Percentiles rank a stretch among this genome's conserved stretches.
These are phyloP conservation scores for Rickenella mellea DNA, from an alignment of 768 basidiomycete genomes.

Conservation along the genomic window DNA sequence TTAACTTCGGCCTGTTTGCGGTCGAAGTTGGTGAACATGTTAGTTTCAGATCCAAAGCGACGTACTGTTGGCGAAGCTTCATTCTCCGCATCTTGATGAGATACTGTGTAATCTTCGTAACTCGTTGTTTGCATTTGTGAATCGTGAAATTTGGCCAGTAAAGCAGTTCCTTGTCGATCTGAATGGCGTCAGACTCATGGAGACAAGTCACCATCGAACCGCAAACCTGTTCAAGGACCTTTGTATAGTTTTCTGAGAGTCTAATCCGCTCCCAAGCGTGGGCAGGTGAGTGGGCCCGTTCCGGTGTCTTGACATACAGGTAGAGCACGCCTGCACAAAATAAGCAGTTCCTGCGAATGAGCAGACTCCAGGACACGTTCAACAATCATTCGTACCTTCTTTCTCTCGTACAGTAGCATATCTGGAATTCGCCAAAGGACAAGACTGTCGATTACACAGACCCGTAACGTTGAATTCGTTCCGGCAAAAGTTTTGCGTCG, in stretches of 20 bases:
- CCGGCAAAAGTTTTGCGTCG: slow-evolving; percentile 95
- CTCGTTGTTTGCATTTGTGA: slow-evolving; percentile 98
- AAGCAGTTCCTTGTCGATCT: slow-evolving; percentile 94
- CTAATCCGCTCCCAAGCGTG: slow-evolving; percentile 97
- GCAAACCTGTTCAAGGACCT: slow-evolving; percentile 87
- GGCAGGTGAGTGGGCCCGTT: slow-evolving; percentile 91
- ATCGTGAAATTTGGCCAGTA: slow-evolving; percentile 98
- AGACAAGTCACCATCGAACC: background rate
- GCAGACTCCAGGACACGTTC: too few species aligned
- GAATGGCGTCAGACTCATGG: background rate
- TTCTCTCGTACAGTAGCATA: slow-evolving; percentile 98
- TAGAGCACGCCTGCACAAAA: slow-evolving; percentile 63
- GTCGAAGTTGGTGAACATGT: background rate
- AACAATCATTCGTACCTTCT: slow-evolving; percentile 46
- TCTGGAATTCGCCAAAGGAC: slow-evolving; percentile 94
- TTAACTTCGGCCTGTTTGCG: slow-evolving; percentile 67
- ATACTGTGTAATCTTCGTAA: slow-evolving; percentile 98
- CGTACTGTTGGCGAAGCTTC: slow-evolving; percentile 79
- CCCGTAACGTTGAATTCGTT: slow-evolving; percentile 99
- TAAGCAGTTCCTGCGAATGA: background rate
- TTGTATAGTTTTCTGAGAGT: slow-evolving; percentile 88
- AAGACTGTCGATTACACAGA: slow-evolving; percentile 88
- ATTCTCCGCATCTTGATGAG: slow-evolving; percentile 96
- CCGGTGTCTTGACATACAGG: slow-evolving; percentile 95
- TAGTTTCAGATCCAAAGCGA: slow-evolving; percentile 5